Base-by-base conservation (phyloP, 192 early-diverging fungal species). In the Rhizoclosmatium sp. region DNA sequence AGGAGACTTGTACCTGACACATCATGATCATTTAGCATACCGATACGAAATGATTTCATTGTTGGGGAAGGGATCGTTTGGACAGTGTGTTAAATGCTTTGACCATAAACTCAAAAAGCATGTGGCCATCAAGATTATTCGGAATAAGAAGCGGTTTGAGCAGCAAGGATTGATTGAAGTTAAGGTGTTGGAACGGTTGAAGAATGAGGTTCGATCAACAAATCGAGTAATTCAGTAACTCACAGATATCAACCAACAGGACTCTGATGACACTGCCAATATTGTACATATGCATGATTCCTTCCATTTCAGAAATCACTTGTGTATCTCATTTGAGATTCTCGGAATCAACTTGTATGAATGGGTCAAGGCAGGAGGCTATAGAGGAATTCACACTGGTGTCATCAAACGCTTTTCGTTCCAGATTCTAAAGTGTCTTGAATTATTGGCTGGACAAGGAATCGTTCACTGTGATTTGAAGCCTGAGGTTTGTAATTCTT, bases 401-500 rank as follows among this genome's bases (percentile, higher is more conserved):
- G 88, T 94, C 19, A 91, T 95, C 46, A 85, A 86, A 80, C 61
- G 92, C 75, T 93, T 98, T 60, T 88, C 93, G 12, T 83, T 87
- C 2, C 97, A 99, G 81, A 89, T 99, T 61, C 86, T 99, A 45
- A 91, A 95, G 64, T 92, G 93, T 21, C 83, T 99, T 65, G 81
- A 88, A 41, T 80, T 98, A 46, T 84, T 99, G 78, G 80, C 86
- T 48, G 83, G 86, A 47, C 88, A 94, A 71, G 86, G 85, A 42
- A 94, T 99, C 65, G 93, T 99, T 23, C 97, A 99, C 72, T 98
- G 97, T 69, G 97, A 99, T 84, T 86, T 99, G 75, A 99, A 99
- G 79, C 97, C 96, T 3, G 97, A 98, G 91, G 91, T 93, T 92
- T 87, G 72, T 59, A 16, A 10, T 68, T 59, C 68, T 49, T 40